Conservation (phyloP, 192 early-diverging fungal species). For the Dispira simplex region DNA sequence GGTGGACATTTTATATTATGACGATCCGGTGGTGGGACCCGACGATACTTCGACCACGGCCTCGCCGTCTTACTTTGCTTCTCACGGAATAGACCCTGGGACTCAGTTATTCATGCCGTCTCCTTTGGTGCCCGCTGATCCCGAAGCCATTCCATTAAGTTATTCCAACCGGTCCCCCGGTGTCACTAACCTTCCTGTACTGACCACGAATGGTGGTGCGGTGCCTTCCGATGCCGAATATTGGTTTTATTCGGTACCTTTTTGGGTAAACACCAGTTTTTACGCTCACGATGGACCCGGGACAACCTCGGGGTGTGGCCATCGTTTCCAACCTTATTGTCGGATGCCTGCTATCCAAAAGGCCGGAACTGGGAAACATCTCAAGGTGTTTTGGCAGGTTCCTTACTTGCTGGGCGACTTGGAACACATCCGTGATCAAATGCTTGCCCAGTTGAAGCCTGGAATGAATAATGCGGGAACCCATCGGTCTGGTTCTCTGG, state of each 20-base stretch:
- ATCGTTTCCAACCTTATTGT: slow-evolving; percentile 50
- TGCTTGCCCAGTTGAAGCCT: not conserved
- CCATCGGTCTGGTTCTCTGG: not conserved
- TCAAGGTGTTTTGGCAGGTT: slow-evolving; percentile 32
- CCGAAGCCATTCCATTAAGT: too few species aligned
- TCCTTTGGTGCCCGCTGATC: too few species aligned
- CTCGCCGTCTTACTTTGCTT: slow-evolving; percentile 6
- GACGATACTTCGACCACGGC: not conserved
- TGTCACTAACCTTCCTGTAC: too few species aligned
- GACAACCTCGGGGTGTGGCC: not conserved
- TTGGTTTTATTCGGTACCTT: slow-evolving; percentile 37
- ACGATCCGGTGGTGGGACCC: not conserved
- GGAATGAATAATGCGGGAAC: not conserved
- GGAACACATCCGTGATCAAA: not conserved
- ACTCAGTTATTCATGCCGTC: too few species aligned
- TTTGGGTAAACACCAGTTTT: slow-evolving; percentile 90
- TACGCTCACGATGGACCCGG: slow-evolving; percentile 30
- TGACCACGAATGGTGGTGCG: too few species aligned
- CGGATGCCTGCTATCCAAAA: slow-evolving; percentile 76
- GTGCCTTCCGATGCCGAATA: slow-evolving; percentile 18
- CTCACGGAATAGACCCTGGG: not conserved
- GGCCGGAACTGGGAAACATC: slow-evolving; percentile 59
- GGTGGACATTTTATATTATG: not conserved
- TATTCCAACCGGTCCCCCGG: too few species aligned
- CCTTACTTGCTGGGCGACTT: slow-evolving; percentile 27